These are phyloP conservation scores for Lasiosphaeris hirsuta DNA, from an alignment of 495 filamentous ascomycete genomes.

Conservation along the genomic window DNA sequence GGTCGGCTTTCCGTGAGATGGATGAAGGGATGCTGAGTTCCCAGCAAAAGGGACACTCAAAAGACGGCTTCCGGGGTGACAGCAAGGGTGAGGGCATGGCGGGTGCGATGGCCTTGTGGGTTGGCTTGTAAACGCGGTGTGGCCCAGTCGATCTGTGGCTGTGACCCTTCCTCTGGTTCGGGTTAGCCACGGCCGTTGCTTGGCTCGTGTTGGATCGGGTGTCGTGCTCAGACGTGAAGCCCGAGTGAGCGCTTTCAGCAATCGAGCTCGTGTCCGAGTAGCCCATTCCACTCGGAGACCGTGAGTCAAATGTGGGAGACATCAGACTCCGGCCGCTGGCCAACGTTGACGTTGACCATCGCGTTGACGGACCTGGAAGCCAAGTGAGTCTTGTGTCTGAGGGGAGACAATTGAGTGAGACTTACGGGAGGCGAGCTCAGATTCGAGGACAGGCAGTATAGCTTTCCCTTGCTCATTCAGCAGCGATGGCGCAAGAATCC, in stretches of 20 bases:
- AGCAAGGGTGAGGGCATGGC: conserved; percentile 8
- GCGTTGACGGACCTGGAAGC: neutral
- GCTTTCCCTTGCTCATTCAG: conserved; percentile 5
- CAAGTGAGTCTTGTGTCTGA: neutral
- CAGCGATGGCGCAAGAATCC: neutral
- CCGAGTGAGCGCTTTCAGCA: conserved; percentile 4
- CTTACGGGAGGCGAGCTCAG: conserved; percentile 8
- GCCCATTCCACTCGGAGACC: conserved; percentile 8
- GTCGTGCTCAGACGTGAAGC: conserved; percentile 6
- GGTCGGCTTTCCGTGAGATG: conserved; percentile 22
- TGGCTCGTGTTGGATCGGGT: neutral
- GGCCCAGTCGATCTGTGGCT: neutral
- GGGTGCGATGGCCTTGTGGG: neutral
- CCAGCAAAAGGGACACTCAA: conserved; percentile 27
- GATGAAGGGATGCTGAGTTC: conserved; percentile 21
- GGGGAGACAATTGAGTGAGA: neutral
- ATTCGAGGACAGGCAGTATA: conserved; percentile 2
- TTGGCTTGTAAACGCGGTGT: conserved; percentile 2
- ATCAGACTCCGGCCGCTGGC: conserved; percentile 7
- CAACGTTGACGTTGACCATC: conserved; percentile 8
- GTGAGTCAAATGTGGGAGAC: conserved; percentile 2
- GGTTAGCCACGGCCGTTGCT: neutral
- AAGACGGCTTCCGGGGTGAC: conserved; percentile 14
- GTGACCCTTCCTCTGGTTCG: neutral
- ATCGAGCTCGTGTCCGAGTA: conserved; percentile 15